Evolutionary conservation across 805 yeast genomes (phyloP).

Genomic region (Blastobotrys americana): DNA sequence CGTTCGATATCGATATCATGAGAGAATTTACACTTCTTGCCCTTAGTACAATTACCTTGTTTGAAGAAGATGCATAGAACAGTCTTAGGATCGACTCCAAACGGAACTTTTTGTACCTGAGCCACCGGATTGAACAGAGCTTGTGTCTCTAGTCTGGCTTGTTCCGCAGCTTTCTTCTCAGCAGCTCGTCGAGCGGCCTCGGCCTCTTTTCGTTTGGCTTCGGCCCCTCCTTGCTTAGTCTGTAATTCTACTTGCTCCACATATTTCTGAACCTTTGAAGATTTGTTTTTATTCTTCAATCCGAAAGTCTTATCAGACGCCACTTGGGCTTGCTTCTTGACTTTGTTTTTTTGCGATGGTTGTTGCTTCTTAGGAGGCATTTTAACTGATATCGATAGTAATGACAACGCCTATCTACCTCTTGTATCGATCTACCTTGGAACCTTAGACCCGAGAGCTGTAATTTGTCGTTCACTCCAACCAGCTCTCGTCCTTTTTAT

Average conservation of each 20-base stretch:
- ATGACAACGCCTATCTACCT: too few species aligned
- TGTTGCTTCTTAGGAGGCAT: constrained; percentile 48
- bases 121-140: constrained; percentile 61
- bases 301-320: constrained; percentile 90
- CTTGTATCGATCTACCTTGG: too few species aligned
- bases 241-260: constrained; percentile 64
- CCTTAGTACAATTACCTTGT: constrained; percentile 68
- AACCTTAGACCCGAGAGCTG: too few species aligned
- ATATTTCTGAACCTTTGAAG: constrained; percentile 75
- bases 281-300: constrained; percentile 88
- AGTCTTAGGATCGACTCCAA: constrained; percentile 96
- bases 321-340: constrained; percentile 49
- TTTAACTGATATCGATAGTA: too few species aligned
- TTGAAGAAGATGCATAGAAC: constrained; percentile 86
- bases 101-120: constrained; percentile 78
- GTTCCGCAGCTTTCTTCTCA: constrained; percentile 86
- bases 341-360: constrained; percentile 48
- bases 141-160: constrained; percentile 81
- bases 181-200: constrained; percentile 59
- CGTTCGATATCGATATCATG: constrained; percentile 84
- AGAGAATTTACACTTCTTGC: constrained; percentile 74
- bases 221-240: constrained; percentile 44
- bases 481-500: too few species aligned
- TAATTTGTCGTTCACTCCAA: too few species aligned
- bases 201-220: constrained; percentile 66